These are phyloP conservation scores for Aspergillus sp. DNA, from an alignment of 2,329 filamentous ascomycete genomes.

Conservation along the genomic window DNA sequence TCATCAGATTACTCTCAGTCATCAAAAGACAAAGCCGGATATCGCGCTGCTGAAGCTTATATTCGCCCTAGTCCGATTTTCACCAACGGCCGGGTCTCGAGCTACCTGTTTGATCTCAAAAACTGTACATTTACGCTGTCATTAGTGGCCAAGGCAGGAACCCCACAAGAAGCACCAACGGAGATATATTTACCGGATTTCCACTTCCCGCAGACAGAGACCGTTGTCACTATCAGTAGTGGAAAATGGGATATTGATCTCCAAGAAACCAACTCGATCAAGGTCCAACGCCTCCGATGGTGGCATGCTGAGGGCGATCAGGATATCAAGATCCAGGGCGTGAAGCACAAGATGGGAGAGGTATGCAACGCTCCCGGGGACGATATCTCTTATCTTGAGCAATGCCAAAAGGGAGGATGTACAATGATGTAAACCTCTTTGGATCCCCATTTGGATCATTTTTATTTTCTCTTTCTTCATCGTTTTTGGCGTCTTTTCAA, in stretches of 20 bases:
- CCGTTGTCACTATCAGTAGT: slow-evolving; percentile 68
- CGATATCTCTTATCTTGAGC: slow-evolving; percentile 73
- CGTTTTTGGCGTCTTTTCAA: not conserved
- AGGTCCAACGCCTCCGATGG: slow-evolving; percentile 78
- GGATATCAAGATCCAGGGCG: slow-evolving; percentile 68
- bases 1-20: slow-evolving; percentile 52
- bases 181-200: slow-evolving; percentile 84
- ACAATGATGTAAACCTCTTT: slow-evolving; percentile 42
- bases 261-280: slow-evolving; percentile 64
- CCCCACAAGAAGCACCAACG: slow-evolving; percentile 65
- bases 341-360: slow-evolving; percentile 54
- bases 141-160: slow-evolving; percentile 57
- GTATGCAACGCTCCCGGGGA: slow-evolving; percentile 53
- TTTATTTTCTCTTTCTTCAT: not conserved
- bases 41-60: slow-evolving; percentile 88
- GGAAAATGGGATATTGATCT: slow-evolving; percentile 85
- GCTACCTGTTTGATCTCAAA: slow-evolving; percentile 76
- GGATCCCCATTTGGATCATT: no score
- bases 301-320: slow-evolving; percentile 89
- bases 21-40: slow-evolving; percentile 64
- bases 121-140: slow-evolving; percentile 72
- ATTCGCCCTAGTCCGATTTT: slow-evolving; percentile 77
- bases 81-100: slow-evolving; percentile 65
- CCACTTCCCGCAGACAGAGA: slow-evolving; percentile 76
- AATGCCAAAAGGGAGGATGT: slow-evolving; percentile 46